Evolutionary conservation across 257 asterid species (phyloP).

Genomic region (Ehretia macrophylla): DNA sequence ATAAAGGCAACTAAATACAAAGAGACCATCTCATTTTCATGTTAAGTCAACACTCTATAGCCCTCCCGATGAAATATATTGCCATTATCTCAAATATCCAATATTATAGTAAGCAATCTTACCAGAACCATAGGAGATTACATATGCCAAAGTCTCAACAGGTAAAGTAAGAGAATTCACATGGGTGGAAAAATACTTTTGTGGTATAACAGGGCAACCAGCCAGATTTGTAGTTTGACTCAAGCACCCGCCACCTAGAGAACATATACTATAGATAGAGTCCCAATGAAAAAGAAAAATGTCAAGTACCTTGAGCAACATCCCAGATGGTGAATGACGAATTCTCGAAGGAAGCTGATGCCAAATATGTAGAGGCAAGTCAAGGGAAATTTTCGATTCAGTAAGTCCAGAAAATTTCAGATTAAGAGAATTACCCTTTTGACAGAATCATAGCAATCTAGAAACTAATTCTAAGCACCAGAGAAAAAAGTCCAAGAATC

Average conservation of each 20-base stretch:
- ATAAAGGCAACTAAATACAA: too few relatives aligned
- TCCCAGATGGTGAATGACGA: constrained; percentile 97
- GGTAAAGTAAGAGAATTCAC: too few relatives aligned
- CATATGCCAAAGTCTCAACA: too few relatives aligned
- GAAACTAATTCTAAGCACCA: neutral
- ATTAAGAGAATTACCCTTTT: neutral
- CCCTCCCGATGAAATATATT: too few relatives aligned
- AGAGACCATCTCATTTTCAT: too few relatives aligned
- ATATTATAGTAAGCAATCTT: too few relatives aligned
- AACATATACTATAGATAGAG: neutral
- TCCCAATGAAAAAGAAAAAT: constrained; percentile 1
- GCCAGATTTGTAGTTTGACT: too few relatives aligned
- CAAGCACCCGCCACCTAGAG: neutral
- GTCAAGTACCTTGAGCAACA: constrained; percentile 77
- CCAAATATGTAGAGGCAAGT: constrained; percentile 70
- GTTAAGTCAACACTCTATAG: too few relatives aligned
- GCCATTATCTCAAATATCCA: too few relatives aligned
- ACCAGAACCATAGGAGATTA: too few relatives aligned
- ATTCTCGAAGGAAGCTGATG: constrained; percentile 87
- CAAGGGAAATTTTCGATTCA: constrained; percentile 37
- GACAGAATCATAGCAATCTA: neutral
- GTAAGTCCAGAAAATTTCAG: neutral
- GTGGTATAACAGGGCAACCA: too few relatives aligned
- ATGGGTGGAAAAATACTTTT: too few relatives aligned
- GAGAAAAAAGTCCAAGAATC: neutral